Conservation (phyloP, 805 yeast species). For the Nakazawaea laoshanensis region DNA sequence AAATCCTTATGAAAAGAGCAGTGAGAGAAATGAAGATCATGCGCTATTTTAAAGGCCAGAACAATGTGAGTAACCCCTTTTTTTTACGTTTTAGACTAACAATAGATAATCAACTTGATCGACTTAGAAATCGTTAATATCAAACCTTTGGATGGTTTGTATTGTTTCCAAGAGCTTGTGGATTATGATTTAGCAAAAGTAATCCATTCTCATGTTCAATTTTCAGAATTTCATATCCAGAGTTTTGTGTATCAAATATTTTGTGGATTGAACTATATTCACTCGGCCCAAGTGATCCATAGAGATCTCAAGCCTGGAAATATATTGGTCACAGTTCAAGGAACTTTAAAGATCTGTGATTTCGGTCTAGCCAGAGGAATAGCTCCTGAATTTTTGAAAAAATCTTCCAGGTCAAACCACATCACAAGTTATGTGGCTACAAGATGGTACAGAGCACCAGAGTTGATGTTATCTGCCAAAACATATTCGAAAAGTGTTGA, state of each 20-base stretch:
- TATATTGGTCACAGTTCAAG: conserved; percentile 66
- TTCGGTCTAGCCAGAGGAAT: conserved; percentile 89
- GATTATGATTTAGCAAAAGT: conserved; percentile 77
- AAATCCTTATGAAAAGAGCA: conserved; percentile 67
- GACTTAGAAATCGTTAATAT: conserved; percentile 65
- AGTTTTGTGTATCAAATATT: conserved; percentile 71
- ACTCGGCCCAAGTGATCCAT: conserved; percentile 87
- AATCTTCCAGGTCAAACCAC: conserved; percentile 27
- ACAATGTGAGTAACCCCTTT: conserved; percentile 35
- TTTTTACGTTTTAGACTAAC: conserved; percentile 35
- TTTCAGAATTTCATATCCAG: conserved; percentile 79
- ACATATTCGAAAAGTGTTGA: conserved; percentile 66
- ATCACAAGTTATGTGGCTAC: conserved; percentile 90
- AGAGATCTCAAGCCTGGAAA: conserved; percentile 92
- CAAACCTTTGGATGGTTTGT: conserved; percentile 75
- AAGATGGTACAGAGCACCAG: conserved; percentile 95
- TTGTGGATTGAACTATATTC: conserved; percentile 83
- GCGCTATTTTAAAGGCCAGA: conserved; percentile 80
- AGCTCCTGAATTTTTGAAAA: conserved; percentile 20
- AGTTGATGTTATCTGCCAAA: conserved; percentile 56
- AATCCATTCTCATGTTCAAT: conserved; percentile 67
- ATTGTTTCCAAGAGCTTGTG: conserved; percentile 80
- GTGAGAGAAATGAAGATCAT: conserved; percentile 75
- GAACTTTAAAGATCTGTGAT: conserved; percentile 80
- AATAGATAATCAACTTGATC: conserved; percentile 59